A percentile compares a stretch with the other conserved stretches of the same genome.
phyloP scores from a whole-genome alignment of 768 basidiomycete species.

The Termitomyces sp. region DNA sequence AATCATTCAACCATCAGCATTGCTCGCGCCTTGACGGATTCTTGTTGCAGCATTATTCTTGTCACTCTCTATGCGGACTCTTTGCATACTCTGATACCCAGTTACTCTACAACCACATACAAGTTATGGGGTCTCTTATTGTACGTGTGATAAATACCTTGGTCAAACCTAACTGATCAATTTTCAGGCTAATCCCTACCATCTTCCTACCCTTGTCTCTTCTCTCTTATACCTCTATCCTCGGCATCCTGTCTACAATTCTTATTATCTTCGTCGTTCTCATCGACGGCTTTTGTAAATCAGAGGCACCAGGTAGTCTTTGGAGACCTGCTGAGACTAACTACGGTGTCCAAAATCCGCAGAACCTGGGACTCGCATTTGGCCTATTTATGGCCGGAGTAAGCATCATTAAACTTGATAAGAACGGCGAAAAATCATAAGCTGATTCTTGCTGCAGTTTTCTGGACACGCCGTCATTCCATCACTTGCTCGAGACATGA shows the following conservation, averaged over 20 bases:
- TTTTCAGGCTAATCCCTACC: conserved; percentile 68
- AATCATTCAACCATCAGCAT: conserved; percentile 10
- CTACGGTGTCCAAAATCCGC: conserved; percentile 42
- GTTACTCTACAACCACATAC: conserved; percentile 61
- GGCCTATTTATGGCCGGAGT: conserved; percentile 93
- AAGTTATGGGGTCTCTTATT: conserved; percentile 69
- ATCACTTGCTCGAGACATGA: conserved; percentile 86
- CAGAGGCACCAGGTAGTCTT: conserved; percentile 72
- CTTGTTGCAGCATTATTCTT: conserved; percentile 61
- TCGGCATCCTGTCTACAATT: conserved; percentile 78
- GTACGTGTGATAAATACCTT: conserved; percentile 33
- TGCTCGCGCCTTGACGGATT: not conserved
- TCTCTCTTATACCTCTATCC: conserved; percentile 82
- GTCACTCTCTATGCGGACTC: conserved; percentile 89
- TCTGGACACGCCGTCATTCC: conserved; percentile 92
- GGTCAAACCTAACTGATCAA: not conserved
- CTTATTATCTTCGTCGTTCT: conserved; percentile 73
- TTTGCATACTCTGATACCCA: conserved; percentile 65
- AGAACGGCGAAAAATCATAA: not conserved
- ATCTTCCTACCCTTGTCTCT: conserved; percentile 82
- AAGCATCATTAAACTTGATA: conserved; percentile 17
- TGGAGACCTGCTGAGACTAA: conserved; percentile 70
- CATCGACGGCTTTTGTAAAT: conserved; percentile 75
- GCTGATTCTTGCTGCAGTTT: conserved; percentile 40
- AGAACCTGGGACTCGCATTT: conserved; percentile 71